These are phyloP conservation scores for Backusella mclennaniae DNA, from an alignment of 192 early-diverging fungal species.

Conservation along the genomic window DNA sequence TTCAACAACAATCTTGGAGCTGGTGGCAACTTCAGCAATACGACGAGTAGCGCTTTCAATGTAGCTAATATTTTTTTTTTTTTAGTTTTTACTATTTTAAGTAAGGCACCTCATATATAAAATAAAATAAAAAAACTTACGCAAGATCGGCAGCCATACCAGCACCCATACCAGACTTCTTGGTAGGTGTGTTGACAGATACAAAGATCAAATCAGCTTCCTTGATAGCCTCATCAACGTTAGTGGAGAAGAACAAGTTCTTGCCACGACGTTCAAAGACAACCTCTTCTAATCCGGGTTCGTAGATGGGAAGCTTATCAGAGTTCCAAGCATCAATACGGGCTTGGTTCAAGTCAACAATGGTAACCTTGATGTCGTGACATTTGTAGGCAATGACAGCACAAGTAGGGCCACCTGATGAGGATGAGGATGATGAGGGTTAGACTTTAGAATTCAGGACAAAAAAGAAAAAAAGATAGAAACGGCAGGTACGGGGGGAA, in stretches of 20 bases:
- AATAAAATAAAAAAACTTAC: slow-evolving; percentile 47
- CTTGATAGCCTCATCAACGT: slow-evolving; percentile 74
- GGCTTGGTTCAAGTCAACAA: slow-evolving; percentile 78
- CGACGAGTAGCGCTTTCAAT: slow-evolving; percentile 78
- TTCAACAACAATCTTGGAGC: slow-evolving; percentile 89
- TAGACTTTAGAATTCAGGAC: neutral
- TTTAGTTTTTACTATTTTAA: slow-evolving; percentile 13
- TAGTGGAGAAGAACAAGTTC: slow-evolving; percentile 88
- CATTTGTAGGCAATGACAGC: slow-evolving; percentile 92
- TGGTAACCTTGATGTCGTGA: slow-evolving; percentile 84
- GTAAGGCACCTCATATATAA: neutral
- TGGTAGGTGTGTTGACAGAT: slow-evolving; percentile 91
- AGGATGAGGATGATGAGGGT: neutral
- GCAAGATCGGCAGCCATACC: slow-evolving; percentile 83
- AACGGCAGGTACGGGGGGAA: neutral
- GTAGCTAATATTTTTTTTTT: slow-evolving; percentile 42
- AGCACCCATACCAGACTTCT: slow-evolving; percentile 72
- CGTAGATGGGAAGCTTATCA: slow-evolving; percentile 83
- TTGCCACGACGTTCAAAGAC: slow-evolving; percentile 68
- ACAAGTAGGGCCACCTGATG: slow-evolving; percentile 83
- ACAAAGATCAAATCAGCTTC: slow-evolving; percentile 89
- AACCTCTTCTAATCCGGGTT: slow-evolving; percentile 87
- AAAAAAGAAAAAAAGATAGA: slow-evolving; percentile 15
- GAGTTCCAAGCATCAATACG: slow-evolving; percentile 94
- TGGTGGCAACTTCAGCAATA: slow-evolving; percentile 78